Percentiles rank a stretch among this genome's conserved stretches.
Conservation (phyloP, 2,329 filamentous ascomycete species). For the Ascomycota sp. region DNA sequence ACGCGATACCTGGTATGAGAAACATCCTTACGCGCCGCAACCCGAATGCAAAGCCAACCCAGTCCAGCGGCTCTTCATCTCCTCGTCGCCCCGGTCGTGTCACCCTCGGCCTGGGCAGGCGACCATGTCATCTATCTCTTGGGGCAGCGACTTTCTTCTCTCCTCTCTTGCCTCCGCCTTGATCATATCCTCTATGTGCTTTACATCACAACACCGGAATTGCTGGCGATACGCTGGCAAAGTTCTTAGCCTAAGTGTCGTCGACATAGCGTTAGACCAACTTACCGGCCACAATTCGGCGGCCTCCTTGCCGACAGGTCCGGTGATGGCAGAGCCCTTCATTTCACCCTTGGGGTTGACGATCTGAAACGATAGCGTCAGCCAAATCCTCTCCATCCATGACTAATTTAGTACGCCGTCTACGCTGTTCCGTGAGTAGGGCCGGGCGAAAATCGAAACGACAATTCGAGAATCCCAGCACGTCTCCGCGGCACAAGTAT, state of each 20-base stretch:
- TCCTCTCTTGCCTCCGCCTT: constrained; percentile 6
- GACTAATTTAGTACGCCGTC: background rate
- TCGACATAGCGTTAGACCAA: too few species aligned
- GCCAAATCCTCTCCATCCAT: constrained; percentile 5
- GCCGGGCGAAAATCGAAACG: too few species aligned
- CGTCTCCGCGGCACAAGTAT: too few species aligned
- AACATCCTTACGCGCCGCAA: constrained; percentile 31
- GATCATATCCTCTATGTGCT: constrained; percentile 12
- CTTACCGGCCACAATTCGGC: constrained; percentile 97
- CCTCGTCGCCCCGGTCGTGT: constrained; percentile 1
- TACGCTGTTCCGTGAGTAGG: background rate
- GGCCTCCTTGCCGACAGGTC: constrained; percentile 98
- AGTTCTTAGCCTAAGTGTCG: too few species aligned
- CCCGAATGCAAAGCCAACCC: constrained; percentile 31
- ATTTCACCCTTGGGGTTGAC: constrained; percentile 99
- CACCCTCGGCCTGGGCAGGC: too few species aligned
- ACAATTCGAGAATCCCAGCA: too few species aligned
- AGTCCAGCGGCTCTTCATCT: constrained; percentile 17
- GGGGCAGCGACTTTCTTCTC: constrained; percentile 8
- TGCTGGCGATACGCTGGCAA: constrained; percentile 85
- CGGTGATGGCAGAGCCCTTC: constrained; percentile 99
- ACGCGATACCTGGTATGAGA: constrained; percentile 29
- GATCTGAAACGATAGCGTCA: constrained; percentile 41
- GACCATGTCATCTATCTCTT: too few species aligned
- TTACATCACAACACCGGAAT: constrained; percentile 99